Conservation (phyloP, 352 stramenopile species). For the Globisporangium splendens region DNA sequence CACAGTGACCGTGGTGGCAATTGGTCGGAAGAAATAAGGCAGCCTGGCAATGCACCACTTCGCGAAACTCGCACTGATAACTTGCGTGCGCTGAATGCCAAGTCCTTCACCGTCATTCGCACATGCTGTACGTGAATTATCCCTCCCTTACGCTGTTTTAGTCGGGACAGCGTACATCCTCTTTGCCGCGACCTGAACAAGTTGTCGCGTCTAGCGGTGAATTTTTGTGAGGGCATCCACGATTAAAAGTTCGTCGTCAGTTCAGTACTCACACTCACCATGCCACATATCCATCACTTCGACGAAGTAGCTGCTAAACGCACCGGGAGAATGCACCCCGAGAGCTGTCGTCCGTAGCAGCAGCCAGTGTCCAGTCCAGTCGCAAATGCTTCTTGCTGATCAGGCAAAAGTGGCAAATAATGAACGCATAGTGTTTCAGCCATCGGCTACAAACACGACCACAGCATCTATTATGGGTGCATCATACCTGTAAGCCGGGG, state of each 20-base stretch:
- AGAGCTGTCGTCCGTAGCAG: slow-evolving; percentile 87
- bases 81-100: no score
- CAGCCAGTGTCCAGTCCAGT: slow-evolving; percentile 91
- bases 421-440: neutral
- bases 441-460: neutral
- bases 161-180: slow-evolving; percentile 4
- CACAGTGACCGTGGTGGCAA: no score
- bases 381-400: slow-evolving; percentile 80
- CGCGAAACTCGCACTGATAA: no score
- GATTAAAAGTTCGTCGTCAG: no score
- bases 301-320: neutral
- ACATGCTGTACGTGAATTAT: no score
- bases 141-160: no score
- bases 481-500: slow-evolving; percentile 78
- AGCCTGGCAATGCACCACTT: no score
- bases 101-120: no score
- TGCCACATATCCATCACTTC: no score
- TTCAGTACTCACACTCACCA: no score
- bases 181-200: slow-evolving; percentile 15
- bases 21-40: no score
- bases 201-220: slow-evolving; percentile 7
- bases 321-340: slow-evolving; percentile 85
- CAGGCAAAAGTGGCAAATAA: neutral
- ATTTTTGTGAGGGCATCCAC: no score
- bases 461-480: neutral